phyloP scores from a whole-genome alignment of 2,329 filamentous ascomycete species.

The Neurospora sp. region DNA sequence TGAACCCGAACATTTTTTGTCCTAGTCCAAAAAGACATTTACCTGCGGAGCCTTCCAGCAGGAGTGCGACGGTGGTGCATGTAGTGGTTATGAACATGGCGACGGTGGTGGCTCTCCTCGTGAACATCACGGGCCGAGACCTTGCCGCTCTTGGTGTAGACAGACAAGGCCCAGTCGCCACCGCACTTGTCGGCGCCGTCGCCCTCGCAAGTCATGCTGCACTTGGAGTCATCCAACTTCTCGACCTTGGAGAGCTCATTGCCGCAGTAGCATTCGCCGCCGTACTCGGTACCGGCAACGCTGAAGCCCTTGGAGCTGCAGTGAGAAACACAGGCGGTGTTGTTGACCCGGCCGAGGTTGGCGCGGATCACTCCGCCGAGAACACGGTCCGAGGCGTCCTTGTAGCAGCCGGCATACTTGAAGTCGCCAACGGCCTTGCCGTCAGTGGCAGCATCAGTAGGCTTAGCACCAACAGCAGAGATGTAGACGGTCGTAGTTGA shows the following conservation, averaged over 20 bases:
- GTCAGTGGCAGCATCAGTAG: constrained; percentile 11
- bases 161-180: constrained; percentile 34
- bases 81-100: constrained; percentile 28
- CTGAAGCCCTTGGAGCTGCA: constrained; percentile 35
- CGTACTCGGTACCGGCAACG: constrained; percentile 39
- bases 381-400: constrained; percentile 26
- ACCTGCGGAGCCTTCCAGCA: constrained; percentile 5
- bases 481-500: constrained; percentile 24
- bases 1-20: not conserved
- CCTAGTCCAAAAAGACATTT: not conserved
- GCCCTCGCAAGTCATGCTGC: constrained; percentile 40
- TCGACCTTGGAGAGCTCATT: constrained; percentile 28
- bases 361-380: constrained; percentile 30
- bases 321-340: constrained; percentile 33
- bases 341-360: constrained; percentile 32
- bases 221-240: constrained; percentile 33
- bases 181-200: constrained; percentile 39
- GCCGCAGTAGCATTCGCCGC: constrained; percentile 38
- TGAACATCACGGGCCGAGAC: constrained; percentile 7
- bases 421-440: constrained; percentile 20
- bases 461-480: constrained; percentile 8
- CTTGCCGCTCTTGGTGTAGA: constrained; percentile 31
- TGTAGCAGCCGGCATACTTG: constrained; percentile 35
- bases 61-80: constrained; percentile 22
- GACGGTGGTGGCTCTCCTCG: constrained; percentile 21